These are phyloP conservation scores for Hymenoscyphus linearis DNA, from an alignment of 2,329 filamentous ascomycete genomes.

Conservation along the genomic window DNA sequence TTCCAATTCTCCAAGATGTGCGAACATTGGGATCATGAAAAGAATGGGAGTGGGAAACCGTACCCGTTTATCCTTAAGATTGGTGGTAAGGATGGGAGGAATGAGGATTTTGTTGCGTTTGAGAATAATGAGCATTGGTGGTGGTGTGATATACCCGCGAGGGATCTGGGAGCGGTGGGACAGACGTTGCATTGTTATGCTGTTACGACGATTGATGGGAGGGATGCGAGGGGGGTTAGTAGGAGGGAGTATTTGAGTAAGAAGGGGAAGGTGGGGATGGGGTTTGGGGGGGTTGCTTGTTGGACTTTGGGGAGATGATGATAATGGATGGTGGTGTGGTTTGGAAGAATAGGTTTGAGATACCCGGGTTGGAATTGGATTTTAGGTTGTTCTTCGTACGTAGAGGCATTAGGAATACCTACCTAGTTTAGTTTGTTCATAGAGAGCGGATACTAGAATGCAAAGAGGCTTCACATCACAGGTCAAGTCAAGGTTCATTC, in stretches of 20 bases:
- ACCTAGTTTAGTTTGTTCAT: too few relatives aligned
- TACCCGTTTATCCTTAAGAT: conserved; percentile 67
- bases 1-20: conserved; percentile 80
- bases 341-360: not conserved
- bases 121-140: conserved; percentile 74
- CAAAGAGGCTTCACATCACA: too few relatives aligned
- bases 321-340: not conserved
- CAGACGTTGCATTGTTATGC: conserved; percentile 62
- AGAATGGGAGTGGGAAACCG: conserved; percentile 58
- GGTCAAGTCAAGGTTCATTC: too few relatives aligned
- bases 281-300: conserved; percentile 25
- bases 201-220: conserved; percentile 45
- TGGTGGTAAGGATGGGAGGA: conserved; percentile 59
- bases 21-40: conserved; percentile 74
- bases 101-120: conserved; percentile 65
- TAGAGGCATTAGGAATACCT: too few relatives aligned
- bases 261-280: conserved; percentile 29
- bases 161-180: conserved; percentile 62
- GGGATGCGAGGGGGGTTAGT: conserved; percentile 28
- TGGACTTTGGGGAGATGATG: conserved; percentile 29
- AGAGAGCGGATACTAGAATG: too few relatives aligned
- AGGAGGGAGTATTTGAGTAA: conserved; percentile 26
- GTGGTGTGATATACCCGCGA: conserved; percentile 69
- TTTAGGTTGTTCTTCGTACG: too few relatives aligned
- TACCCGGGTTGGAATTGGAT: conserved; percentile 1